Evolutionary conservation across 2,329 filamentous ascomycete species (phyloP).

Genomic region (Cladobotryum protrusum): DNA sequence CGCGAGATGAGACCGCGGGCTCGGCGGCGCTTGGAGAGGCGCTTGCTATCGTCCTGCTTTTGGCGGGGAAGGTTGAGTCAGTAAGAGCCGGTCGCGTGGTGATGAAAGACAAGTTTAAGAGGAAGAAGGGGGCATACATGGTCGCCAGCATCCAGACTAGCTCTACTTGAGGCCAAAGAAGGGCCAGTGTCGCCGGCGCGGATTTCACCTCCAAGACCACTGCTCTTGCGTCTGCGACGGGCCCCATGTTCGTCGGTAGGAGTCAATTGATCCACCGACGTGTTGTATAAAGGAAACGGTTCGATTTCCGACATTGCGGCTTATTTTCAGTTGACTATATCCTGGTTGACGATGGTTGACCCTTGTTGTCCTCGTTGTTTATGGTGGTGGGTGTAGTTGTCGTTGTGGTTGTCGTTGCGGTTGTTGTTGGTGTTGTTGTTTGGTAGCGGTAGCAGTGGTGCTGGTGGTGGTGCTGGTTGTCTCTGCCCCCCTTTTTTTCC

Average conservation of each 20-base stretch:
- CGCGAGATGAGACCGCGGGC: conserved; percentile 42
- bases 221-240: conserved; percentile 51
- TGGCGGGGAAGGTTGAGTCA: background rate
- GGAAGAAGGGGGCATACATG: background rate
- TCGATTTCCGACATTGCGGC: conserved; percentile 41
- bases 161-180: conserved; percentile 46
- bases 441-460: background rate
- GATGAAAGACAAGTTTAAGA: no score
- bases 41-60: conserved; percentile 27
- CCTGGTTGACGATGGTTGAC: background rate
- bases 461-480: background rate
- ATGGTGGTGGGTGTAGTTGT: background rate
- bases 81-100: no score
- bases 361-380: background rate
- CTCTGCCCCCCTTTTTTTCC: background rate
- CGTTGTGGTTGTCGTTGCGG: no score
- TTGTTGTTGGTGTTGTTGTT: background rate
- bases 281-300: conserved; percentile 51
- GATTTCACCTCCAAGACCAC: conserved; percentile 47
- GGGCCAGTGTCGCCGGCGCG: conserved; percentile 51
- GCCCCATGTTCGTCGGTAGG: conserved; percentile 31
- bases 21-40: conserved; percentile 49
- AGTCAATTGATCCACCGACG: conserved; percentile 43
- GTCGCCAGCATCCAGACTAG: conserved; percentile 33
- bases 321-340: no score